phyloP scores from a whole-genome alignment of 192 early-diverging fungal species.

The Entomortierella lignicola region DNA sequence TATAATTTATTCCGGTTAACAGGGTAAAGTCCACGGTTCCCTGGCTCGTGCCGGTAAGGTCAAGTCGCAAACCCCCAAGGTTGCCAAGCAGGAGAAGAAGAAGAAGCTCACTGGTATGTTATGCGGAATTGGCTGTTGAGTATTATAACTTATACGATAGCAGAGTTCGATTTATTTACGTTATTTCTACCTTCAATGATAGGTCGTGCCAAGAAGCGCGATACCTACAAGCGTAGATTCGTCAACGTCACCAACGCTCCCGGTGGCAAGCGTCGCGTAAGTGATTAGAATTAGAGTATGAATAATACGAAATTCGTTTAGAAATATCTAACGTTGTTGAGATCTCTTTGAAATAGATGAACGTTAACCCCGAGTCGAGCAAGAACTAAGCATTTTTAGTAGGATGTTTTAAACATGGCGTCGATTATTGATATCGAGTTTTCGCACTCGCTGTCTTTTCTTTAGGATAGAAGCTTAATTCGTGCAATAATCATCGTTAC shows the following conservation, averaged over 20 bases:
- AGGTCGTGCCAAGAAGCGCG: conserved; percentile 96
- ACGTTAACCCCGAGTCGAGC: conserved; percentile 56
- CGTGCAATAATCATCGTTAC: neutral
- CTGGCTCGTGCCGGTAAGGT: conserved; percentile 99
- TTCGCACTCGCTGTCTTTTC: conserved; percentile 5
- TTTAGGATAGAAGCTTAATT: conserved; percentile 4
- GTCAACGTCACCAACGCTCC: conserved; percentile 90
- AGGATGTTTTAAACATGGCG: conserved; percentile 13
- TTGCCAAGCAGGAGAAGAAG: conserved; percentile 96
- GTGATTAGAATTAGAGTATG: conserved; percentile 7
- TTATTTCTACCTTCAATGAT: neutral
- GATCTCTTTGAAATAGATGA: conserved; percentile 27
- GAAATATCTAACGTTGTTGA: neutral
- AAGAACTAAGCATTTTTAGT: conserved; percentile 43
- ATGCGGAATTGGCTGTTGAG: neutral
- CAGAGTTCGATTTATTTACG: neutral
- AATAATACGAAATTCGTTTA: conserved; percentile 9
- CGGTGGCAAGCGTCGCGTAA: conserved; percentile 92
- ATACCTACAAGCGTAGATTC: conserved; percentile 97
- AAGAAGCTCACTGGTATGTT: conserved; percentile 81
- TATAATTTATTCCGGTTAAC: neutral
- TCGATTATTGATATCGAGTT: neutral
- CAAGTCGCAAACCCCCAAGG: conserved; percentile 99
- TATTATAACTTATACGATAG: neutral
- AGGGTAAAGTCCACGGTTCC: conserved; percentile 99